Base-by-base conservation (phyloP, 1,284 basidiomycete species). In the Lentinus polychrous region DNA sequence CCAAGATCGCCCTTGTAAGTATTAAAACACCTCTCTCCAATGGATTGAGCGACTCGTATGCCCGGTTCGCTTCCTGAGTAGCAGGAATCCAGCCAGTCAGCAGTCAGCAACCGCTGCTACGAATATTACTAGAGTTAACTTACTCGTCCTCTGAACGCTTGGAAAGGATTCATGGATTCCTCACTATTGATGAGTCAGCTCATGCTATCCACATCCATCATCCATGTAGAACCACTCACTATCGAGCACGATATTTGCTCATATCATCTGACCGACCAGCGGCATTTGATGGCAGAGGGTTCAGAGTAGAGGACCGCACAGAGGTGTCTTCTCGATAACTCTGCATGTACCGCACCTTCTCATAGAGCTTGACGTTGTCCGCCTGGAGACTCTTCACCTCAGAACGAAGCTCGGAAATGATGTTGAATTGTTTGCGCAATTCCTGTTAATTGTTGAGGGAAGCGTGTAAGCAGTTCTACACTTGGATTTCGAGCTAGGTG, bases 281-380 rank as follows among this genome's bases (percentile, higher is more conserved):
- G 1, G 72, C 64, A 11, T 68, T 73, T 1, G 71, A 69, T 15
- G 83, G 82, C 3, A 88, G 63, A 7, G 86, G 85, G 58, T 88
- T 80, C 35, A 87, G 70, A 48, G 86, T 83, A 14, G 78, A 75
- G 68, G 72, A 53, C 70, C 73, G 52, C 62, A 66, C 5, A 23
- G 78, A 70, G 12, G 73, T 62, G 45, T 90, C 85, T 60, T 89
- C 86, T 12, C 90, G 78, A 61, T 96, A 96, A 54, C 86, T 91
- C 65, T 95, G 92, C 83, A 95, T 94, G 64, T 96, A 96, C 51
- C 93, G 81, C 35, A 96, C 94, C 70, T 95, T 97, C 68, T 96
- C 94, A 66, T 96, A 96, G 48, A 95, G 71, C 66, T 96, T 96
- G 48, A 97, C 76, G 63, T 96, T 96, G 65, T 96, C 94, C 0